Evolutionary conservation across 352 stramenopile genomes (phyloP).

Genomic region (Pelagophyceae sp.): DNA sequence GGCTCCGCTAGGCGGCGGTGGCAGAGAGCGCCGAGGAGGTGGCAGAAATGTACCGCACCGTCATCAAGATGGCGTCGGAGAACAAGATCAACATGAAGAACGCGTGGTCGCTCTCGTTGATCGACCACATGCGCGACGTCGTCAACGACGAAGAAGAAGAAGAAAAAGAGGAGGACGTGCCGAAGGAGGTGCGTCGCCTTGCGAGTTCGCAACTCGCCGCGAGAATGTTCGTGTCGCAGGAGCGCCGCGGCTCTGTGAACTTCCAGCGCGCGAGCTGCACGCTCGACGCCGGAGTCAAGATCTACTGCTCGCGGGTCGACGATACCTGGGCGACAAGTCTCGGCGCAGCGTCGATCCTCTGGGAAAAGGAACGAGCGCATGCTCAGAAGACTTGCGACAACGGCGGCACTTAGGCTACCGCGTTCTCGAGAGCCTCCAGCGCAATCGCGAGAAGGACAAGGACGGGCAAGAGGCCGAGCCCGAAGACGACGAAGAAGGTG

Average conservation of each 20-base stretch:
- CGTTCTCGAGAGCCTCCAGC: constrained; percentile 92
- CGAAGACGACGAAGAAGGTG: background rate
- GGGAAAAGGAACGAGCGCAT: too few species aligned
- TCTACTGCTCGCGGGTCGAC: constrained; percentile 96
- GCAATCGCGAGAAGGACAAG: constrained; percentile 44
- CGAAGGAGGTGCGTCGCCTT: background rate
- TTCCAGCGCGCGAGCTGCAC: constrained; percentile 95
- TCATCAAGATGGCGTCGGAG: constrained; percentile 26
- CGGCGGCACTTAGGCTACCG: too few species aligned
- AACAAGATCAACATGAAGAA: constrained; percentile 96
- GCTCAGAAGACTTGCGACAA: background rate
- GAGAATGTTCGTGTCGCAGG: background rate
- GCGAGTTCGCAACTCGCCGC: constrained; percentile 8
- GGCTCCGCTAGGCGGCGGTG: background rate
- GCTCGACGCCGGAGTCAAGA: constrained; percentile 95
- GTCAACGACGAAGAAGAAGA: constrained; percentile 43
- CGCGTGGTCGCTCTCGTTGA: constrained; percentile 87
- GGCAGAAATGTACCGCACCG: constrained; percentile 76
- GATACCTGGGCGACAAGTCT: constrained; percentile 92
- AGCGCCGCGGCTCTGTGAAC: constrained; percentile 52
- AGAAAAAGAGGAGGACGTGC: background rate
- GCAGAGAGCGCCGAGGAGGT: constrained; percentile 29
- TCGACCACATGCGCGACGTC: constrained; percentile 94
- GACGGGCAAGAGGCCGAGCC: background rate
- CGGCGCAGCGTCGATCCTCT: constrained; percentile 48